Conservation (phyloP, 169 alveolate genomes). For the Eimeria zaria region DNA sequence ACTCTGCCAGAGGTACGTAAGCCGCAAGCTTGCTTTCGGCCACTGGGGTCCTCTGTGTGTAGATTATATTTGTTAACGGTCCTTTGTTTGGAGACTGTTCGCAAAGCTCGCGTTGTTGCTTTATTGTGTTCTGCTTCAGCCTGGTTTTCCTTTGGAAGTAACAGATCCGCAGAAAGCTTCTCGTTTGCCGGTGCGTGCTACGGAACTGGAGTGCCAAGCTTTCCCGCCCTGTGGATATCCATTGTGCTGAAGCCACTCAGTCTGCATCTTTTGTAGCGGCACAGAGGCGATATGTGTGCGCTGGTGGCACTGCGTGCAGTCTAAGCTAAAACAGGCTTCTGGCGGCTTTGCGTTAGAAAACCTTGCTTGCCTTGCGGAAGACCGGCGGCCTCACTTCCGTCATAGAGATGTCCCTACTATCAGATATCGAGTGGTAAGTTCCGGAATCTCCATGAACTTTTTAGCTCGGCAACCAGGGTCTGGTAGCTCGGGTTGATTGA, state of each 20-base stretch:
- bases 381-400: background rate
- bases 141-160: background rate
- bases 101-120: background rate
- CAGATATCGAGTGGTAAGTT: background rate
- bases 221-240: background rate
- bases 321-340: background rate
- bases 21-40: background rate
- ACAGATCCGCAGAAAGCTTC: background rate
- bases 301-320: background rate
- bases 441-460: background rate
- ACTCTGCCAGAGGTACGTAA: background rate
- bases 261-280: background rate
- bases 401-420: background rate
- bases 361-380: background rate
- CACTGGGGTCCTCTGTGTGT: background rate
- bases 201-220: background rate
- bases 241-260: background rate
- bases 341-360: background rate
- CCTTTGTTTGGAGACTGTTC: background rate
- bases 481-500: background rate
- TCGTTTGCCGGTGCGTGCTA: background rate
- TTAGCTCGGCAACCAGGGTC: background rate
- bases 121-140: constrained; percentile 6
- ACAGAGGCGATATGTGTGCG: background rate
- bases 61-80: background rate